These are phyloP conservation scores for Geotrichum restrictum DNA, from an alignment of 1,139 yeast species.

Conservation along the genomic window DNA sequence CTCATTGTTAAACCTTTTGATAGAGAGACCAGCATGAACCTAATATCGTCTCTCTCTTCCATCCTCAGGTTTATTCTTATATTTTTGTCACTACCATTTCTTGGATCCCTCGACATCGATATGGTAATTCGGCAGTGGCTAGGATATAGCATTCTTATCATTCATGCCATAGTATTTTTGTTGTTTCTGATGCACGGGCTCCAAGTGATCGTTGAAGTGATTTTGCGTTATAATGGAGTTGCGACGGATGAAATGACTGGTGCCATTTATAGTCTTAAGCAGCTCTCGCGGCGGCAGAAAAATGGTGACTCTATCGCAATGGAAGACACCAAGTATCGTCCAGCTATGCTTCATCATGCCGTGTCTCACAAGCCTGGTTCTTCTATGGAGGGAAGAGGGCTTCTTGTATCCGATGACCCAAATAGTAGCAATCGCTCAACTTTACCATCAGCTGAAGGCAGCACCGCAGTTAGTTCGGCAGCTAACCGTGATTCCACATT, in stretches of 20 bases:
- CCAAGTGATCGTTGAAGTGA: slow-evolving; percentile 34
- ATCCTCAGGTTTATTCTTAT: slow-evolving; percentile 30
- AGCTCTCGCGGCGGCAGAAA: slow-evolving; percentile 27
- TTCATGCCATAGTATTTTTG: slow-evolving; percentile 35
- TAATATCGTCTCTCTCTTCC: slow-evolving; percentile 27
- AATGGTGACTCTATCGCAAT: neutral
- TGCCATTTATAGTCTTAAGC: slow-evolving; percentile 28
- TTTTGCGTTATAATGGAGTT: slow-evolving; percentile 31
- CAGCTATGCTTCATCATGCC: neutral
- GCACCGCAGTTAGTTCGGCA: neutral
- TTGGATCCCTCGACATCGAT: slow-evolving; percentile 28
- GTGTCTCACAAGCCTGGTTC: slow-evolving; percentile 2
- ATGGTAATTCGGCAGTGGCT: slow-evolving; percentile 35
- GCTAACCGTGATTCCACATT: slow-evolving; percentile 1
- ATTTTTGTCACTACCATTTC: slow-evolving; percentile 35
- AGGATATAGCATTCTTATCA: slow-evolving; percentile 35
- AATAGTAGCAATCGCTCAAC: neutral
- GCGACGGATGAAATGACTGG: slow-evolving; percentile 25
- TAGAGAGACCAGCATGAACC: slow-evolving; percentile 35
- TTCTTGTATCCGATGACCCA: neutral
- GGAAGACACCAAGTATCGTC: neutral
- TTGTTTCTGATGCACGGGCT: slow-evolving; percentile 34
- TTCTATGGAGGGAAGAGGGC: slow-evolving; percentile 1
- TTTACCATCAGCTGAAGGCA: neutral
- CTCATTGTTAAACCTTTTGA: slow-evolving; percentile 34